Conservation (phyloP, 768 basidiomycete species). For the Phallus indusiatus region DNA sequence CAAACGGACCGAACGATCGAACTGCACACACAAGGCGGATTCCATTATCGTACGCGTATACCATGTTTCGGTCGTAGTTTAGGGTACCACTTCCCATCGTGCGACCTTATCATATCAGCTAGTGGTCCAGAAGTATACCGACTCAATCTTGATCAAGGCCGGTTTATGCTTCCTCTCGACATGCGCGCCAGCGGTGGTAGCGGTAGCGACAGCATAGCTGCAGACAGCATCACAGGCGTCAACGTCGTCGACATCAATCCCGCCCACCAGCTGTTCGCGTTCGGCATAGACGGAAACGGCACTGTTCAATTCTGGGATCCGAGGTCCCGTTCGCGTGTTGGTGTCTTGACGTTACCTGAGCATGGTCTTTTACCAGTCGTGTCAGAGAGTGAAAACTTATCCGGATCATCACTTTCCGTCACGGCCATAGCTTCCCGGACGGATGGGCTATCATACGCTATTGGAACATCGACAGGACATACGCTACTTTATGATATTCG, state of each 20-base stretch:
- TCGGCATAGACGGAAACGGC: constrained; percentile 81
- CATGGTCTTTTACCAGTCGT: constrained; percentile 29
- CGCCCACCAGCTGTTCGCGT: constrained; percentile 81
- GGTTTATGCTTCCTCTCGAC: constrained; percentile 76
- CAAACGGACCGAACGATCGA: constrained; percentile 94
- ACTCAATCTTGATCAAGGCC: constrained; percentile 90
- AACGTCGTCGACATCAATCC: constrained; percentile 91
- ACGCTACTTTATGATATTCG: constrained; percentile 92
- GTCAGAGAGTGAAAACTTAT: constrained; percentile 23
- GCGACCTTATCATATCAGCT: constrained; percentile 79
- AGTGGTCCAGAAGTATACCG: constrained; percentile 86
- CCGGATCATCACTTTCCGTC: constrained; percentile 42
- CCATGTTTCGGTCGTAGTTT: constrained; percentile 88
- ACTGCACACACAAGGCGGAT: constrained; percentile 87
- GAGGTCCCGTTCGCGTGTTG: constrained; percentile 68
- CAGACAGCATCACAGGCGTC: constrained; percentile 64
- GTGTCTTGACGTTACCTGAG: constrained; percentile 52
- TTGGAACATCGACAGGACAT: constrained; percentile 93
- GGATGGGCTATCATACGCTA: constrained; percentile 88
- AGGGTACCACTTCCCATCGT: constrained; percentile 90
- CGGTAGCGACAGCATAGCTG: constrained; percentile 16
- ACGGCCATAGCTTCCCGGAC: constrained; percentile 78
- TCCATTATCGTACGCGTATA: constrained; percentile 89
- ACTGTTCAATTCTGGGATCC: constrained; percentile 96
- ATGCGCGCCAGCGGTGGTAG: constrained; percentile 39